phyloP scores from a whole-genome alignment of 768 basidiomycete species.

The Brasilioporus rufonigricans region DNA sequence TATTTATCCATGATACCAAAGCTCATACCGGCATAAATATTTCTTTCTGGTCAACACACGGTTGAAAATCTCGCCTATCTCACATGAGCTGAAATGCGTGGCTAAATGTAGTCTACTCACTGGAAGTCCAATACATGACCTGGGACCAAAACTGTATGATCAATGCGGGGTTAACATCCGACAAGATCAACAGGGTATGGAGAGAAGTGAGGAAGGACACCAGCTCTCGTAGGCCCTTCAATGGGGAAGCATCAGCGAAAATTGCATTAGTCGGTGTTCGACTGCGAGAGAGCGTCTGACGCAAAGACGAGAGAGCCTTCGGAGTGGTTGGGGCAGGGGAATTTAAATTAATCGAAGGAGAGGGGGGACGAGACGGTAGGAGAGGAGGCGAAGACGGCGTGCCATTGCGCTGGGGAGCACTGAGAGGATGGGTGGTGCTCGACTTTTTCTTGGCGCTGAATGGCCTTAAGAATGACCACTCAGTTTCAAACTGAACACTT shows the following conservation, averaged over 20 bases:
- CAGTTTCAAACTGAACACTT: constrained; percentile 88
- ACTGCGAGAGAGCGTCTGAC: constrained; percentile 58
- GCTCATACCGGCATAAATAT: constrained; percentile 78
- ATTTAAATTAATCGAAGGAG: constrained; percentile 48
- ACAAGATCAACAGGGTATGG: constrained; percentile 77
- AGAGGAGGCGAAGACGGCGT: constrained; percentile 50
- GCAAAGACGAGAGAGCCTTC: constrained; percentile 62
- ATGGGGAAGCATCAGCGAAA: constrained; percentile 44
- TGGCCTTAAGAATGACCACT: constrained; percentile 88
- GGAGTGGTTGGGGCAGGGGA: constrained; percentile 45
- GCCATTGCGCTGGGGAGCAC: constrained; percentile 33
- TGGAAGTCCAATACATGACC: constrained; percentile 97
- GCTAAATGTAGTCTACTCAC: constrained; percentile 46
- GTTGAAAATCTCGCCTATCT: constrained; percentile 78
- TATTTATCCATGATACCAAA: background rate
- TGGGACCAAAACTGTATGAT: constrained; percentile 94
- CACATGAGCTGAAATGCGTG: constrained; percentile 8
- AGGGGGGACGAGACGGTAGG: constrained; percentile 45
- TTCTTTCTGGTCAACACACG: constrained; percentile 88
- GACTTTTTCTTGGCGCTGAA: constrained; percentile 63
- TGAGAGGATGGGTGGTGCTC: constrained; percentile 24
- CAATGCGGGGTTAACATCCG: constrained; percentile 87
- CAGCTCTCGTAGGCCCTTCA: constrained; percentile 52
- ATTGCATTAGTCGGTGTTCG: constrained; percentile 51
- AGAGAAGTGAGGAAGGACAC: constrained; percentile 82